Conservation (phyloP, 345 rosid species). For the Rhodamnia rubescens region DNA sequence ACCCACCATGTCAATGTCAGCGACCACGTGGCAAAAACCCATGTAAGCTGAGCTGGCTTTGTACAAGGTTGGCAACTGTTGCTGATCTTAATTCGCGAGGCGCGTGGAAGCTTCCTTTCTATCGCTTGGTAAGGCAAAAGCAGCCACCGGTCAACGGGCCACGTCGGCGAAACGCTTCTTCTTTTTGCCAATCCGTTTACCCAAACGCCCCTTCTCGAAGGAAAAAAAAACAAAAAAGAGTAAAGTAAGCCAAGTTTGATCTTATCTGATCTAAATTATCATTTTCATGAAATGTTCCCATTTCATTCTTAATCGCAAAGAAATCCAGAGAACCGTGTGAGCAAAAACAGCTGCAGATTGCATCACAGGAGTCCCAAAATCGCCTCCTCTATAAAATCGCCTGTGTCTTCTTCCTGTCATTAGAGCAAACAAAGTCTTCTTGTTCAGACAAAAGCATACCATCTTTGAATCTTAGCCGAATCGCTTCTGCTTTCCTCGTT, state of each 20-base stretch:
- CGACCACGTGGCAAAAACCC: background rate
- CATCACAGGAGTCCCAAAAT: fast-evolving
- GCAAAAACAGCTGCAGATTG: background rate
- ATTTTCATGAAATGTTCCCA: no score
- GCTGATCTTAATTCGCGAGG: background rate
- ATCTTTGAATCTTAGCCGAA: background rate
- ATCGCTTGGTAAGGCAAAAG: background rate
- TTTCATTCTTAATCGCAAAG: background rate
- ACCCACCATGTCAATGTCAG: background rate
- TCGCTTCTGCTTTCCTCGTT: background rate
- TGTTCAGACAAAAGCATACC: background rate
- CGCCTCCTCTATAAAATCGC: background rate
- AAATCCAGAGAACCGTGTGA: background rate
- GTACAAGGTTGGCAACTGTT: background rate
- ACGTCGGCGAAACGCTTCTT: background rate
- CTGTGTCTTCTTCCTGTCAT: background rate
- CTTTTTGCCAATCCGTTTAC: background rate
- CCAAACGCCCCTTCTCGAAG: background rate
- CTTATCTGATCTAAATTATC: no score
- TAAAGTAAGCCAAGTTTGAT: background rate
- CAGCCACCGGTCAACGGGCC: background rate
- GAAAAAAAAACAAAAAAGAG: no score
- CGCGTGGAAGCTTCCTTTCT: background rate
- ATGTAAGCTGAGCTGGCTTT: background rate
- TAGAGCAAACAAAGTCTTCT: no score